These are phyloP conservation scores for Crataegus laevigata DNA, from an alignment of 306 rosid species.

Conservation along the genomic window DNA sequence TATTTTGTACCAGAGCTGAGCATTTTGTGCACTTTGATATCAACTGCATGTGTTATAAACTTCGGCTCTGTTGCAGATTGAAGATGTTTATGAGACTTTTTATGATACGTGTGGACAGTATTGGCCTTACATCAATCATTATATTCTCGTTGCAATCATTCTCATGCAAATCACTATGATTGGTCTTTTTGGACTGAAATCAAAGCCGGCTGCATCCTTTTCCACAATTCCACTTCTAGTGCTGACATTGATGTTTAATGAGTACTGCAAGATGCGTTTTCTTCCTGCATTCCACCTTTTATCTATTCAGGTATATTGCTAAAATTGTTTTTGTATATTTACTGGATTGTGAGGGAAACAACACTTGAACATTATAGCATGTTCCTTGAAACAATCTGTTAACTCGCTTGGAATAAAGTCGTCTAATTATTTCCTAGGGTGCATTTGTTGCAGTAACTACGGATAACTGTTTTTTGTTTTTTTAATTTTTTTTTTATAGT, in stretches of 20 bases:
- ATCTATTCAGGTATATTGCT: slow-evolving; percentile 51
- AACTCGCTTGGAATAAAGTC: not conserved
- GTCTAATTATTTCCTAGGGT: not conserved
- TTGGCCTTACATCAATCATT: slow-evolving; percentile 84
- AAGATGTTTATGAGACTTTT: slow-evolving; percentile 61
- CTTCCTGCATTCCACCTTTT: slow-evolving; percentile 60
- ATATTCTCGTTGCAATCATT: slow-evolving; percentile 58
- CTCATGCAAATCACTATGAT: slow-evolving; percentile 96
- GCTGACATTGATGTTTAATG: slow-evolving; percentile 65
- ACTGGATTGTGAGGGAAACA: not conserved
- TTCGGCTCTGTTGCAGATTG: slow-evolving; percentile 47
- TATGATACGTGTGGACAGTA: slow-evolving; percentile 81
- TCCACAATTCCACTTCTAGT: slow-evolving; percentile 64
- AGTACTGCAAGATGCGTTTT: slow-evolving; percentile 88
- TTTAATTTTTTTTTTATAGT: too few species aligned
- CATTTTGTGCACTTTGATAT: not conserved
- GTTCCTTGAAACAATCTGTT: not conserved
- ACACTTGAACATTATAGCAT: not conserved
- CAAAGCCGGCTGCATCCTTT: slow-evolving; percentile 77
- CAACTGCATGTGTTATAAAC: not conserved
- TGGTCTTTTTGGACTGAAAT: slow-evolving; percentile 75
- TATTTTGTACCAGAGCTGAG: not conserved
- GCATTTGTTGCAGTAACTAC: not conserved
- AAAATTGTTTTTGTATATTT: not conserved
- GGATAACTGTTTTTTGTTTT: not conserved